A percentile compares a stretch with the other conserved stretches of the same genome.
phyloP scores from a whole-genome alignment of 805 yeast genomes.

The Wickerhamiella siamensis region DNA sequence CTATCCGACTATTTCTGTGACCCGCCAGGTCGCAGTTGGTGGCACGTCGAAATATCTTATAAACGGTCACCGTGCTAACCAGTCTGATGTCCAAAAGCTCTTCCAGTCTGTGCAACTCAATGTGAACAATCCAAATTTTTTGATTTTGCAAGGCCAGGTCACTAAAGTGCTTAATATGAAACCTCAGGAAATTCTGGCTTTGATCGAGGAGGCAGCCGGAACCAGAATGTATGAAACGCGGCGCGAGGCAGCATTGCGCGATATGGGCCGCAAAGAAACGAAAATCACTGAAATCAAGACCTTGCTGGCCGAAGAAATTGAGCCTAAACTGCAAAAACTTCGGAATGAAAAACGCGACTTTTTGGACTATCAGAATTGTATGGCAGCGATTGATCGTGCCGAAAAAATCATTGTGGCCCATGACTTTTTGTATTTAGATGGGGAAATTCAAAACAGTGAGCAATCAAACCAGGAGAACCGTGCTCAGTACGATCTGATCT shows the following conservation, averaged over 20 bases:
- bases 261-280: conserved; percentile 81
- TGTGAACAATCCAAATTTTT: conserved; percentile 90
- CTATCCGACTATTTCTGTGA: conserved; percentile 56
- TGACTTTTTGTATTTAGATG: conserved; percentile 36
- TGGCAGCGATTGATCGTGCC: conserved; percentile 62
- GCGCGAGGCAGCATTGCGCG: conserved; percentile 77
- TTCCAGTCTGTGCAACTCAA: conserved; percentile 92
- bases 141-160: conserved; percentile 97
- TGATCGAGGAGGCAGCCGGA: conserved; percentile 97
- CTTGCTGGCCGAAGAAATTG: conserved; percentile 71
- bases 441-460: conserved; percentile 15
- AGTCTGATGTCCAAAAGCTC: conserved; percentile 73
- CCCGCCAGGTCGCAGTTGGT: conserved; percentile 81
- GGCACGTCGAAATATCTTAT: conserved; percentile 85
- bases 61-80: conserved; percentile 94
- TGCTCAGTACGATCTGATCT: not conserved
- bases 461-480: not conserved
- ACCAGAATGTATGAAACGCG: conserved; percentile 91
- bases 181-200: conserved; percentile 73
- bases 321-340: conserved; percentile 73
- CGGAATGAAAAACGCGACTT: conserved; percentile 70
- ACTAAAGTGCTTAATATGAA: conserved; percentile 95
- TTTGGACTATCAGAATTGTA: conserved; percentile 74
- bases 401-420: conserved; percentile 64
- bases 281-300: conserved; percentile 65